These are phyloP conservation scores for Knoxia roxburghii DNA, from an alignment of 257 asterid species.

Conservation along the genomic window DNA sequence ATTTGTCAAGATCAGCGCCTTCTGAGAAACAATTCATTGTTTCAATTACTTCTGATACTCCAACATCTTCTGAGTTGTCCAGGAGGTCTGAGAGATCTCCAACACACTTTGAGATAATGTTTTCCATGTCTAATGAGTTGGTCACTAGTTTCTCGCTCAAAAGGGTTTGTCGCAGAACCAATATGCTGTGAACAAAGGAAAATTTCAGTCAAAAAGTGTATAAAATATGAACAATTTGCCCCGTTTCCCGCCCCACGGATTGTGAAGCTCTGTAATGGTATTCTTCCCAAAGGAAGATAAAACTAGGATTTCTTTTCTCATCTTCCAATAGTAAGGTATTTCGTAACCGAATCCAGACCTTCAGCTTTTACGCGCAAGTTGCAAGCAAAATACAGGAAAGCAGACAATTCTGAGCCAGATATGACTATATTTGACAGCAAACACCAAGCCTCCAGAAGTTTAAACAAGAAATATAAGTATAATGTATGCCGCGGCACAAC, in stretches of 20 bases:
- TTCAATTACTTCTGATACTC: conserved; percentile 50
- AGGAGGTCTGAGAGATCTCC: conserved; percentile 47
- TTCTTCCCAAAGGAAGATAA: background rate
- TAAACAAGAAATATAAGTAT: background rate
- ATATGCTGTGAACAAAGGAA: conserved; percentile 31
- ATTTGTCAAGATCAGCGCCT: conserved; percentile 19
- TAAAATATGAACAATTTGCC: background rate
- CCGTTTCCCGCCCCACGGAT: no score
- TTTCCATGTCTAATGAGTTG: conserved; percentile 51
- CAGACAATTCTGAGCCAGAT: no score
- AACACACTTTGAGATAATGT: conserved; percentile 33
- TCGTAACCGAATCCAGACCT: background rate
- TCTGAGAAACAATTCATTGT: conserved; percentile 22
- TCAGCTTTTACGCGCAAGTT: background rate
- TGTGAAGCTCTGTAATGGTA: no score
- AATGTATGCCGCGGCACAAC: background rate
- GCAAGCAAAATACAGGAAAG: no score
- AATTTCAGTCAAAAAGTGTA: background rate
- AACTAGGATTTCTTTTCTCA: background rate
- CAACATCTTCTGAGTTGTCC: conserved; percentile 49
- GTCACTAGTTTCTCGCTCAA: conserved; percentile 43
- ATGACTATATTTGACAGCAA: background rate
- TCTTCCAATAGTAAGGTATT: background rate
- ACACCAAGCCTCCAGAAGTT: background rate
- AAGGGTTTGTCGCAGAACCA: conserved; percentile 66